Conservation (phyloP, 768 basidiomycete species). For the Amanita pseudoporphyria region DNA sequence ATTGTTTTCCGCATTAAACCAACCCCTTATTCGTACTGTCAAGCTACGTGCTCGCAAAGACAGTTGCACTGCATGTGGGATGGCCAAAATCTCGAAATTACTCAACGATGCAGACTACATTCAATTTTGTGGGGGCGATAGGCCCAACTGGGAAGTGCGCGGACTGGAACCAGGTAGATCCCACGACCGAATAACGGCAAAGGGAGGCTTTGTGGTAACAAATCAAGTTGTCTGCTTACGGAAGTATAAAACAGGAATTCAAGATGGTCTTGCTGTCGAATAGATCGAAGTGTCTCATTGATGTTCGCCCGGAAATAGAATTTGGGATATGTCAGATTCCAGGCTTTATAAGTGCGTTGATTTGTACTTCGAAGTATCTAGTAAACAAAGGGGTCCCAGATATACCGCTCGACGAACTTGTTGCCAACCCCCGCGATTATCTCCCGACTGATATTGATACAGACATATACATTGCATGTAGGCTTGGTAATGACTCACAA, state of each 20-base stretch:
- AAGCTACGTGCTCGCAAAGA: conserved; percentile 66
- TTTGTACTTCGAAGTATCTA: not conserved
- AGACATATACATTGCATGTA: conserved; percentile 60
- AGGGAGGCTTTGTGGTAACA: conserved; percentile 21
- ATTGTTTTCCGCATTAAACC: conserved; percentile 62
- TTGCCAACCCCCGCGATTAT: conserved; percentile 45
- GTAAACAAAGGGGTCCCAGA: conserved; percentile 33
- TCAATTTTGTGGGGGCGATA: conserved; percentile 72
- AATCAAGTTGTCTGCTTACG: not conserved
- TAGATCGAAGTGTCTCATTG: conserved; percentile 36
- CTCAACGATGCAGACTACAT: conserved; percentile 69
- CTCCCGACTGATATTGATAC: conserved; percentile 19
- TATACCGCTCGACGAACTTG: conserved; percentile 57
- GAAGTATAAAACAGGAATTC: conserved; percentile 14
- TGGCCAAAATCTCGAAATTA: conserved; percentile 27
- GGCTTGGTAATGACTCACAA: conserved; percentile 90
- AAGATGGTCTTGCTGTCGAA: conserved; percentile 8
- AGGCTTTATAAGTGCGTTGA: conserved; percentile 54
- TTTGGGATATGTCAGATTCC: conserved; percentile 83
- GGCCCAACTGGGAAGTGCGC: conserved; percentile 52
- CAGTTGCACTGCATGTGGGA: conserved; percentile 71
- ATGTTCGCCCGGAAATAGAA: conserved; percentile 72
- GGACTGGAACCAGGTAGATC: conserved; percentile 37
- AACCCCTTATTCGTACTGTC: conserved; percentile 71
- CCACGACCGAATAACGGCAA: conserved; percentile 32